These are phyloP conservation scores for Diplosphaera chodatii DNA, from an alignment of 139 green algal genomes.

Conservation along the genomic window DNA sequence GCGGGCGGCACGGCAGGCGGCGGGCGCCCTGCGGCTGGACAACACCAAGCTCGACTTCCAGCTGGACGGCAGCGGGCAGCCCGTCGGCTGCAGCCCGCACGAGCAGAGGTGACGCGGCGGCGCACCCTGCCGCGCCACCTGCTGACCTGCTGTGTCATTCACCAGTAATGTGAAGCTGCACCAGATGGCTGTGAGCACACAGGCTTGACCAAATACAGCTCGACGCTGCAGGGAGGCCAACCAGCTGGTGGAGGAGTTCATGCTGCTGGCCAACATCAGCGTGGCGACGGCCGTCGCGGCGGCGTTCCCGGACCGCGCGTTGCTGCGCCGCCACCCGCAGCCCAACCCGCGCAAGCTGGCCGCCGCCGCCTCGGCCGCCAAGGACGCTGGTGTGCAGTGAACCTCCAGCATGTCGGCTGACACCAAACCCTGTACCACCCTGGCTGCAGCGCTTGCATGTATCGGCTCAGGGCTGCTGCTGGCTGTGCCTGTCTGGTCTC, in stretches of 20 bases:
- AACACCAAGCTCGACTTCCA: constrained; percentile 71
- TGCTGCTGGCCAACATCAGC: constrained; percentile 92
- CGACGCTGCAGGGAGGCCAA: constrained; percentile 40
- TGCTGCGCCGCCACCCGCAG: constrained; percentile 63
- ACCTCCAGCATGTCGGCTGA: no score
- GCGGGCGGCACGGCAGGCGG: constrained; percentile 35
- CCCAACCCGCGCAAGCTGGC: constrained; percentile 57
- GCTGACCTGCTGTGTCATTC: no score
- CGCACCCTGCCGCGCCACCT: no score
- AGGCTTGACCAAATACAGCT: no score
- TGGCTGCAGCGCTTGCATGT: no score
- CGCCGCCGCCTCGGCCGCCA: background rate
- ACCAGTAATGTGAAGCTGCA: no score
- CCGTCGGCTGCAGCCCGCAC: constrained; percentile 15
- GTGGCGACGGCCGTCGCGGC: constrained; percentile 67
- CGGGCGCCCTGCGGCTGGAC: constrained; percentile 73
- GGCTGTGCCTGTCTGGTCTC: no score
- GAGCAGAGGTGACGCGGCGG: background rate
- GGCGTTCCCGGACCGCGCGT: constrained; percentile 57
- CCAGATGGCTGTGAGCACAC: no score
- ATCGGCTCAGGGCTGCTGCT: no score
- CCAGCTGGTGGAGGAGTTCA: constrained; percentile 95
- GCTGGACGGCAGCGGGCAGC: constrained; percentile 70
- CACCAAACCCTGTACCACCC: no score
- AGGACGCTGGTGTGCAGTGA: no score